phyloP scores from a whole-genome alignment of 352 stramenopile genomes.

The Pilasporangium apinafurcum region DNA sequence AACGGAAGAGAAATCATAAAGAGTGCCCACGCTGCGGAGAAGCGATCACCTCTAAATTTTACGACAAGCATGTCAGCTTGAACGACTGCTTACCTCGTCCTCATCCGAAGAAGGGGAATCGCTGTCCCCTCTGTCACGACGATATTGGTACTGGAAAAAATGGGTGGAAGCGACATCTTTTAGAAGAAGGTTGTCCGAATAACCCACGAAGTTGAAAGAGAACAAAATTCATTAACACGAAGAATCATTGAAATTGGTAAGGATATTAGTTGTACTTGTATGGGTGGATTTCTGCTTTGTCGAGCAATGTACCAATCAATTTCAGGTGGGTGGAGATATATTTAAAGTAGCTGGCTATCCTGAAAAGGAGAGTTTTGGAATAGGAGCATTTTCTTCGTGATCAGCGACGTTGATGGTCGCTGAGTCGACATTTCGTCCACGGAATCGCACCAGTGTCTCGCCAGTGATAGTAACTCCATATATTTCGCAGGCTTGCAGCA shows the following conservation, averaged over 20 bases:
- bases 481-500: constrained; percentile 13
- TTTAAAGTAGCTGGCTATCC: too few relatives aligned
- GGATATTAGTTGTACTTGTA: background rate
- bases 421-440: constrained; percentile 1
- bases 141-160: constrained; percentile 55
- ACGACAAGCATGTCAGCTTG: constrained; percentile 68
- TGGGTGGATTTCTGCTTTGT: background rate
- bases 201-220: constrained; percentile 52
- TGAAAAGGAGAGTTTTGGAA: too few relatives aligned
- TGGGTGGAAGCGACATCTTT: constrained; percentile 64
- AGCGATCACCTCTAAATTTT: constrained; percentile 82
- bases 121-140: constrained; percentile 81
- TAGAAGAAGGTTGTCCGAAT: constrained; percentile 64
- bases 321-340: too few relatives aligned
- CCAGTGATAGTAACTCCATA: constrained; percentile 13
- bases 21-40: constrained; percentile 76
- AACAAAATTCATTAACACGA: too few relatives aligned
- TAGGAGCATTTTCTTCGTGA: too few relatives aligned
- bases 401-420: constrained; percentile 1
- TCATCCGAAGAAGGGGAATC: constrained; percentile 52
- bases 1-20: constrained; percentile 77
- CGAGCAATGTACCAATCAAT: too few relatives aligned
- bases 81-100: constrained; percentile 63
- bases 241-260: too few relatives aligned
- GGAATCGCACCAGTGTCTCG: constrained; percentile 20